Conservation (phyloP, 1,284 basidiomycete genomes). For the Malassezia equina region DNA sequence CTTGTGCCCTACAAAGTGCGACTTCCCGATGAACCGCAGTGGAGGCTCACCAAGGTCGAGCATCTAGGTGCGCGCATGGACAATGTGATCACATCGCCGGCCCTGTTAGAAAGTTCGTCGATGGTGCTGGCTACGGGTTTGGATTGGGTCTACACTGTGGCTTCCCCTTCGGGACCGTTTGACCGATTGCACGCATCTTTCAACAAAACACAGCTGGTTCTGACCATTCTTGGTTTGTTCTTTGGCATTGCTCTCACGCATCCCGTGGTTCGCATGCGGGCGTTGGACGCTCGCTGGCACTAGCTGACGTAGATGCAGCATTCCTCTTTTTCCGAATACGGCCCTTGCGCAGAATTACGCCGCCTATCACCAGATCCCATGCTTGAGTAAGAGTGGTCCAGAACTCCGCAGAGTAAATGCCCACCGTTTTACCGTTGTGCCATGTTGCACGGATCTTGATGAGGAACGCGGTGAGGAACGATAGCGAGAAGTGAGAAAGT, state of each 20-base stretch:
- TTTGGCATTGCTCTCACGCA: slow-evolving; percentile 62
- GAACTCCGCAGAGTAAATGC: slow-evolving; percentile 8
- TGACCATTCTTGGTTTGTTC: slow-evolving; percentile 66
- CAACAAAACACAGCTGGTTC: slow-evolving; percentile 81
- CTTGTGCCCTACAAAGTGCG: slow-evolving; percentile 74
- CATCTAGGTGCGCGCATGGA: background rate
- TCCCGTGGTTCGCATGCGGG: slow-evolving; percentile 27
- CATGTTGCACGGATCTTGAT: slow-evolving; percentile 13
- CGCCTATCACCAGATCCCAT: slow-evolving; percentile 12
- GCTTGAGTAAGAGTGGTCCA: slow-evolving; percentile 7
- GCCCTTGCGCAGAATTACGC: slow-evolving; percentile 8
- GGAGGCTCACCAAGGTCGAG: slow-evolving; percentile 61
- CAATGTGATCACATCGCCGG: slow-evolving; percentile 63
- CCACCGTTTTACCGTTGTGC: slow-evolving; percentile 13
- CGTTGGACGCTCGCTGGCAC: slow-evolving; percentile 13
- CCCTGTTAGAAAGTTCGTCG: slow-evolving; percentile 80
- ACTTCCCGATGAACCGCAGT: slow-evolving; percentile 62
- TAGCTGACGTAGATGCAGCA: background rate
- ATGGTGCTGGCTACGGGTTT: slow-evolving; percentile 76
- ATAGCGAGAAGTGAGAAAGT: slow-evolving; percentile 2
- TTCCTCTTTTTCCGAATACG: slow-evolving; percentile 1
- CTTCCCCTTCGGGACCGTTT: slow-evolving; percentile 79
- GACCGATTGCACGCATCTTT: slow-evolving; percentile 66
- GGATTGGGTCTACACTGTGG: slow-evolving; percentile 73
- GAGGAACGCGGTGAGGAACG: slow-evolving; percentile 2